phyloP scores from a whole-genome alignment of 306 rosid genomes.

The Canavalia gladiata region DNA sequence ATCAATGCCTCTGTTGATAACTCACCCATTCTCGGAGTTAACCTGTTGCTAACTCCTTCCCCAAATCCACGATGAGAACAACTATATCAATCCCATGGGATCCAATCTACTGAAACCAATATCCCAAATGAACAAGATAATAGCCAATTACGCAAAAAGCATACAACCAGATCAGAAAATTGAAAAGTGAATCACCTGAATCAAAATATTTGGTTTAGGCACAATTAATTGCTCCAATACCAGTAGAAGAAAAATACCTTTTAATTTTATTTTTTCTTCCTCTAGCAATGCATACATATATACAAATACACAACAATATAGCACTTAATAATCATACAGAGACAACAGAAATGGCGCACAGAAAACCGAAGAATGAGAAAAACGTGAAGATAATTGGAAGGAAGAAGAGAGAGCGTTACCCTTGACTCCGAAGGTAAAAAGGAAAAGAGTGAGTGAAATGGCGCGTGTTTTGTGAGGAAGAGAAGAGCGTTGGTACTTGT shows the following conservation, averaged over 20 bases:
- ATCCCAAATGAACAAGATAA: slow-evolving; percentile 11
- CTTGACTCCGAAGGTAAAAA: slow-evolving; percentile 8
- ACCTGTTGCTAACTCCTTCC: background rate
- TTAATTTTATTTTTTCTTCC: background rate
- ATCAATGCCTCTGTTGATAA: background rate
- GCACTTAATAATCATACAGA: background rate
- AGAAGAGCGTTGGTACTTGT: background rate
- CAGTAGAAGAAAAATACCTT: background rate
- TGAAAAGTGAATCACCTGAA: slow-evolving; percentile 26
- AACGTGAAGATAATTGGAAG: background rate
- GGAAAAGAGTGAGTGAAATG: background rate
- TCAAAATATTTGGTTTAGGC: background rate
- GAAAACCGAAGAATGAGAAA: background rate
- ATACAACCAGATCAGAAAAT: slow-evolving; percentile 10
- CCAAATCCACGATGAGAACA: background rate
- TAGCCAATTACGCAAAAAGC: background rate
- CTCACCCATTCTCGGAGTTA: background rate
- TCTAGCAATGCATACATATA: background rate
- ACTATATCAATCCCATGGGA: background rate
- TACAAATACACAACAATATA: background rate
- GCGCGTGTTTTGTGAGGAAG: background rate
- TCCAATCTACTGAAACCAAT: slow-evolving; percentile 14
- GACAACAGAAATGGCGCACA: background rate
- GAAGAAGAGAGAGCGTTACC: slow-evolving; percentile 12
- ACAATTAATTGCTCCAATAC: slow-evolving; percentile 15